Base-by-base conservation (phyloP, 176 grass and related monocot species). In the Phoenix dactylifera region DNA sequence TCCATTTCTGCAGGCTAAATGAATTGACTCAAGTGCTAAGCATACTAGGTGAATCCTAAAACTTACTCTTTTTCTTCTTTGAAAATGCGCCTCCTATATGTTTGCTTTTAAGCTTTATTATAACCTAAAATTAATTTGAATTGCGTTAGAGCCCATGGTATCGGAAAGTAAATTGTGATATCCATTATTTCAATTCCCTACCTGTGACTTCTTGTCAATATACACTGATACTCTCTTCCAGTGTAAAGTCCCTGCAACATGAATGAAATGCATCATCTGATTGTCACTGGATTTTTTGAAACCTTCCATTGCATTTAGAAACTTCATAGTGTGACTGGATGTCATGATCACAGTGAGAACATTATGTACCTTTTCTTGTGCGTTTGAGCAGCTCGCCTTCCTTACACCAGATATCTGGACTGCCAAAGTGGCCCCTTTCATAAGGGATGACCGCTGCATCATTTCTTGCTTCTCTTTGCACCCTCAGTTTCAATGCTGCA, bases 41-140 rank as follows among this genome's bases (percentile, higher is more conserved):
- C 4, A 22, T 22, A 18, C 20, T 22, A 58, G 19, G 10, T 6
- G 20, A 19, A 58, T 23, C 4, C 18, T 23, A 10, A 6, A 58
- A 24, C 55, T 58, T 23, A 58, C 76, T 57, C 62, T 74, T 79
- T 57, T 84, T 84, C 71, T 84, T 84, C 66, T 79, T 84, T 61
- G 82, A 84, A 70, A 84, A 73, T 50, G 82, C 76, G 26, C 82
- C 76, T 65, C 76, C 82, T 50, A 84, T 58, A 70, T 79, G 66
- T 62, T 84, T 79, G 76, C 82, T 84, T 76, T 84, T 84, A 44
- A 84, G 71, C 71, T 79, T 84, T 15, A 79, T 62, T 9, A 79
- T 71, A 9, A 44, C 35, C 35, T 44, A 14, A 2, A 44, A 44
- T 44, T 44, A 44, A 44, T 44, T 44, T 44, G 35, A 44, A 44